Evolutionary conservation across 306 rosid genomes (phyloP), one percentile per base, ranked within the genome.

Genomic region (Acacia melanoxylon): DNA sequence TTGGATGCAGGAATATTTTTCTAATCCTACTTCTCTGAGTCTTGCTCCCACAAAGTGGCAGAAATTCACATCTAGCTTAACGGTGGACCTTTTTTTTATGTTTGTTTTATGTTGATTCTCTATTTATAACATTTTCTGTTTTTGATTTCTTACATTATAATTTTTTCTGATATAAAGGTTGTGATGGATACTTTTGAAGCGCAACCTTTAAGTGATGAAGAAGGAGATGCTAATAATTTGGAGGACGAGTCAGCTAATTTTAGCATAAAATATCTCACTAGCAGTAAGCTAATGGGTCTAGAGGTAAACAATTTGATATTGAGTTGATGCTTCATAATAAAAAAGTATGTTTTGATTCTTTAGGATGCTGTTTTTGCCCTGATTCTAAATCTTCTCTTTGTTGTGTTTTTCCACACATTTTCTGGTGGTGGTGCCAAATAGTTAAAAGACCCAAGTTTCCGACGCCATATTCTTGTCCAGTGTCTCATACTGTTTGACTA

Each of bases 251-350:
- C 94, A 12, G 89, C 93, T 46, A 90, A 84, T 91, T 95, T 95
- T 84, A 95, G 98, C 85, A 95, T 95, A 82, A 95, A 95, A 86
- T 95, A 95, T 91, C 98, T 95, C 68, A 95, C 98, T 41, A 95
- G 98, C 89, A 90, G 95, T 83, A 95, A 95, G 86, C 89, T 95
- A 75, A 95, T 95, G 98, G 94, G 98, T 78, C 87, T 95, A 82
- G 98, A 95, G 91, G 98, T 94, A 86, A 59, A 80, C 25, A 73
- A 78, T 81, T 80, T 81, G 78, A 66, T 72, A 31, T 58, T 65
- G 73, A 72, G 48, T 72, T 65, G 79, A 41, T 71, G 78, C 77
- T 65, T 24, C 49, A 22, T 44, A 5, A 70, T 70, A 67, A 59
- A 74, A 46, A 22, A 49, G 35, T 45, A 29, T 76, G 45, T 52